phyloP scores from a whole-genome alignment of 768 basidiomycete species.

The Tylopilus intermedius region DNA sequence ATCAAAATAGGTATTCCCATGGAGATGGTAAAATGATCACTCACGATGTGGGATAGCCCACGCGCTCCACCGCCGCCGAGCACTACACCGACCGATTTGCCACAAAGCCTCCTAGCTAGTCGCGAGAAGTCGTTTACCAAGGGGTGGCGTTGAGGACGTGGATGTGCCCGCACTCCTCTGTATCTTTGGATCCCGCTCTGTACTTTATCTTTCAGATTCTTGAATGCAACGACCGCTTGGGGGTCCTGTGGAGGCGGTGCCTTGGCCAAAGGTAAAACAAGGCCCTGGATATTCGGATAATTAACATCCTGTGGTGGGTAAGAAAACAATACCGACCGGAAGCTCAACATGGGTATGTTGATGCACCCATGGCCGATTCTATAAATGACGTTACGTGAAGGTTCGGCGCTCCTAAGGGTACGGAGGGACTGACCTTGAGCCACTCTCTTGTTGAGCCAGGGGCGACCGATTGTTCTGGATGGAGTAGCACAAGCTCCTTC shows the following conservation, averaged over 20 bases:
- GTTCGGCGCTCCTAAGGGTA: background rate
- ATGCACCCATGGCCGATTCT: slow-evolving; percentile 95
- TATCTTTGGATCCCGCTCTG: slow-evolving; percentile 87
- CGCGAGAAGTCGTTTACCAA: slow-evolving; percentile 90
- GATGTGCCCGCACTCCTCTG: slow-evolving; percentile 56
- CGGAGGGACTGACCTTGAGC: slow-evolving; percentile 63
- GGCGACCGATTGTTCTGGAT: slow-evolving; percentile 82
- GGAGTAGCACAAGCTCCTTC: slow-evolving; percentile 91
- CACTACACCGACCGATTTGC: slow-evolving; percentile 88
- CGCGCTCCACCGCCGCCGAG: slow-evolving; percentile 97
- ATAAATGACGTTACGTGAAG: slow-evolving; percentile 3
- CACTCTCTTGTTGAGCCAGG: slow-evolving; percentile 94
- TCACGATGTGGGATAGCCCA: slow-evolving; percentile 68
- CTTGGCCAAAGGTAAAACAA: slow-evolving; percentile 64
- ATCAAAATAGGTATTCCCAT: slow-evolving; percentile 8
- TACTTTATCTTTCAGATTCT: slow-evolving; percentile 89
- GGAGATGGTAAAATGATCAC: slow-evolving; percentile 23
- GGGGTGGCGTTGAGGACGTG: slow-evolving; percentile 69
- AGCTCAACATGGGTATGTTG: slow-evolving; percentile 95
- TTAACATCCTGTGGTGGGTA: background rate
- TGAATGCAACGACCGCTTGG: slow-evolving; percentile 82
- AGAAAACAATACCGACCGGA: slow-evolving; percentile 44
- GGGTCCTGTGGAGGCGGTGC: slow-evolving; percentile 67
- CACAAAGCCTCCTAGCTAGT: slow-evolving; percentile 85
- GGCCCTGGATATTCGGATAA: slow-evolving; percentile 46